Evolutionary conservation across 805 yeast genomes (phyloP).

Genomic region (Zygotorulaspora sp.): DNA sequence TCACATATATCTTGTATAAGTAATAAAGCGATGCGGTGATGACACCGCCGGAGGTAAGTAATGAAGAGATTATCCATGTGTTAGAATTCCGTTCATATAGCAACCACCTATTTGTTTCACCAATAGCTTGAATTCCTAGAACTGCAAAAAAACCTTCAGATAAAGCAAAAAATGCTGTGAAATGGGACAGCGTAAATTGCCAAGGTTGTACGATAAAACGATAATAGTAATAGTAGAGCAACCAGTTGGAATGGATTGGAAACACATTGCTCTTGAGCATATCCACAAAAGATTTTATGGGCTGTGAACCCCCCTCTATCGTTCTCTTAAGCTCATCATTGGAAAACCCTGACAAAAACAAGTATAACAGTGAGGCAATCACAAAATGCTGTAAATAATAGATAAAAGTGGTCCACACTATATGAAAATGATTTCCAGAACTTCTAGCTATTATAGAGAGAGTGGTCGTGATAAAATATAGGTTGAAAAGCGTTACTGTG

Average conservation of each 20-base stretch:
- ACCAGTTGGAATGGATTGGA: conserved; percentile 23
- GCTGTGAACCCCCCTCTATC: conserved; percentile 22
- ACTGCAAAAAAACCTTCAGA: conserved; percentile 92
- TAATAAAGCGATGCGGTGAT: conserved; percentile 75
- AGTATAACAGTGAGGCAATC: conserved; percentile 74
- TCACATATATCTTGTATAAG: conserved; percentile 75
- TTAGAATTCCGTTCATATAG: conserved; percentile 53
- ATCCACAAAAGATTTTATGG: conserved; percentile 22
- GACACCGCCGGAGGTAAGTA: conserved; percentile 67
- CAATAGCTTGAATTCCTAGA: conserved; percentile 85
- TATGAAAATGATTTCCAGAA: conserved; percentile 19
- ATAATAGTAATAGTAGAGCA: conserved; percentile 33
- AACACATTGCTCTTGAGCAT: conserved; percentile 19
- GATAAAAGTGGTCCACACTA: conserved; percentile 37
- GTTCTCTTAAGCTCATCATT: conserved; percentile 29
- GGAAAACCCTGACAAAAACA: conserved; percentile 55
- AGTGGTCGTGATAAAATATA: conserved; percentile 71
- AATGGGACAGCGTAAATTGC: conserved; percentile 64
- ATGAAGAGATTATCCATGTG: conserved; percentile 69
- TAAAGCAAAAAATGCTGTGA: conserved; percentile 85
- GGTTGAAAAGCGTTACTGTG: conserved; percentile 62
- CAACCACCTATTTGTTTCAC: conserved; percentile 74
- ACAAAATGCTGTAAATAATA: conserved; percentile 80
- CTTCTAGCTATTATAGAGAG: conserved; percentile 49
- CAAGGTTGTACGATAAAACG: conserved; percentile 54